Base-by-base conservation (phyloP, 2,329 filamentous ascomycete species). In the Phialophora macrospora region DNA sequence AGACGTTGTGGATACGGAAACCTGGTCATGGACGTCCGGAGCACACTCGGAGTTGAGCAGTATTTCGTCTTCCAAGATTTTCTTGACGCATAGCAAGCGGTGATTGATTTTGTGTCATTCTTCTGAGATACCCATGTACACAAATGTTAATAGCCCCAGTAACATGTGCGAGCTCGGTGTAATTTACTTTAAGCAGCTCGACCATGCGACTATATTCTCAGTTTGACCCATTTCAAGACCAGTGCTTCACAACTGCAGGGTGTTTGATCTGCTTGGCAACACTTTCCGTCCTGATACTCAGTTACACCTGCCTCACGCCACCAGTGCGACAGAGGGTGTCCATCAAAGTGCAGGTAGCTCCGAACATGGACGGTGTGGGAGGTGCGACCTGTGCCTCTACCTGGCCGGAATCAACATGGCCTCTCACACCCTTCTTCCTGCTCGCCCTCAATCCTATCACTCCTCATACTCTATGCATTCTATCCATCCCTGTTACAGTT, bases 1-100 rank as follows among this genome's bases (percentile, higher is more conserved):
- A 81, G 69, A 76, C 77, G 48, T 73, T 78, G 6, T 82, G 80
- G 80, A 75, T 82, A 55, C 55, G 66, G 28, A 72, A 70, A 57
- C 70, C 68, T 20, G 66, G 60, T 6, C 68, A 68, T 57, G 62
- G 62, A 28, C 51, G 51, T 8, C 58, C 44, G 12, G 55, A 55
- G 52, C 32, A 56, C n/a, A 56, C 34, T 41, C 57, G 54, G 48
- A 34, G 17, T 24, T 57, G 32, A 46, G 20, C 3, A 48, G 20
- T 58, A 46, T 48, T 58, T 60, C 41, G 22, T 57, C 9, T 64
- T 55, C 32, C 17, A 32, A 11, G 26, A 41, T 48, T 48, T 54
- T 20, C 24, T 64, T 60, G 41, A 56, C 63, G 63, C 66, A 68
- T 68, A 66, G 66, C 66, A 56, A 61, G 66, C 59, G 55, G 46